phyloP scores from a whole-genome alignment of 305 asterid species.

The Fraxinus angustifolia region DNA sequence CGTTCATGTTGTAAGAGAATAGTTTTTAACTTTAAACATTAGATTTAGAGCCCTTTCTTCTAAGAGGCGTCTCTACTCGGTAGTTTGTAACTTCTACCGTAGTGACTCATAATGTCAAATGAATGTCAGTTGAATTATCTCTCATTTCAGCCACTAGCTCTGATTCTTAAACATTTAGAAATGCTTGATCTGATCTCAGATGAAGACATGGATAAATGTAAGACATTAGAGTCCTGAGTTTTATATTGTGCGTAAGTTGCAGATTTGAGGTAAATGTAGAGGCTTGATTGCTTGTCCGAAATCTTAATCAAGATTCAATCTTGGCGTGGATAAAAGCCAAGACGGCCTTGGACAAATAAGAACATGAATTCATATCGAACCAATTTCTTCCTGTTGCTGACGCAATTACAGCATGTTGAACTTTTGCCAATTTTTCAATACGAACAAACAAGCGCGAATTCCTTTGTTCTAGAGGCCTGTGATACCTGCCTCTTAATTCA shows the following conservation, averaged over 20 bases:
- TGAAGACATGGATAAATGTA: background rate
- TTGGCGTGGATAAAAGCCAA: background rate
- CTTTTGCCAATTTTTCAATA: constrained; percentile 1
- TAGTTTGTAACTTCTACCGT: background rate
- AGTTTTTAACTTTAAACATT: background rate
- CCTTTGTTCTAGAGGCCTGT: background rate
- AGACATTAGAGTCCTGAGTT: background rate
- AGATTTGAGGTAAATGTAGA: background rate
- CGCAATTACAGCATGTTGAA: background rate
- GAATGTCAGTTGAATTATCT: background rate
- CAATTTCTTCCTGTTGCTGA: background rate
- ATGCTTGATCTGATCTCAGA: background rate
- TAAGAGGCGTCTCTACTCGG: background rate
- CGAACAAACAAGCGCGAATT: background rate
- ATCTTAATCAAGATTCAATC: background rate
- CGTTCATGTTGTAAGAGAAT: background rate
- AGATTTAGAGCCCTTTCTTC: background rate
- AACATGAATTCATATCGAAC: background rate
- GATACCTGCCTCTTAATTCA: background rate
- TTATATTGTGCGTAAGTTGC: background rate
- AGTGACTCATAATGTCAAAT: background rate
- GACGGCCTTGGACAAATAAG: background rate
- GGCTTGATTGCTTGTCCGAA: background rate
- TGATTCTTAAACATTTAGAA: background rate
- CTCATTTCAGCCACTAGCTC: background rate